phyloP scores from a whole-genome alignment of 2,329 filamentous ascomycete species.

The Diaporthe citrichinensis region DNA sequence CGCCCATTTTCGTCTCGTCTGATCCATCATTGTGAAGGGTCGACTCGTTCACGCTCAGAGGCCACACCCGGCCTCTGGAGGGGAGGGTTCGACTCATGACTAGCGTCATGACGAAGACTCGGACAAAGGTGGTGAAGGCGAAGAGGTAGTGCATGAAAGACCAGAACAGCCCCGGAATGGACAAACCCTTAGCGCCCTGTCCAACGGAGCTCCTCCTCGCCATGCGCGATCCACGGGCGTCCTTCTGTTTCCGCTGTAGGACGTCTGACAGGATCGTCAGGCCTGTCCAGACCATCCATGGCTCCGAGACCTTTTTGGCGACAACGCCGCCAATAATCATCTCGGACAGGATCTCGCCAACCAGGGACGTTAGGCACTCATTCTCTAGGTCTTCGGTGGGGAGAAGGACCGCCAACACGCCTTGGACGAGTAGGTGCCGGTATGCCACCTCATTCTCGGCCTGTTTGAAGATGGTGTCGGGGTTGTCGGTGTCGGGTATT shows the following conservation, averaged over 20 bases:
- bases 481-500: slow-evolving; percentile 72
- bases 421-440: slow-evolving; percentile 89
- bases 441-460: slow-evolving; percentile 84
- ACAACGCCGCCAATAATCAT: slow-evolving; percentile 88
- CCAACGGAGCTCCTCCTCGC: slow-evolving; percentile 40
- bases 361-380: slow-evolving; percentile 83
- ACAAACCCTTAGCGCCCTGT: slow-evolving; percentile 50
- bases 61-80: slow-evolving; percentile 56
- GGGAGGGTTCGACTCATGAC: slow-evolving; percentile 78
- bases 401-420: slow-evolving; percentile 84
- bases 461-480: slow-evolving; percentile 70
- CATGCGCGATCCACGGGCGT: slow-evolving; percentile 31
- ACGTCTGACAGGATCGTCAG: slow-evolving; percentile 78
- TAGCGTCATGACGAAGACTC: slow-evolving; percentile 75
- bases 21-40: slow-evolving; percentile 45
- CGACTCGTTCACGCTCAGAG: slow-evolving; percentile 46
- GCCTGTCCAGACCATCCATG: slow-evolving; percentile 89
- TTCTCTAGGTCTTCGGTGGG: slow-evolving; percentile 95
- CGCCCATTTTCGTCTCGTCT: slow-evolving; percentile 44
- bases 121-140: slow-evolving; percentile 72
- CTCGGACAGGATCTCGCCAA: slow-evolving; percentile 90
- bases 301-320: slow-evolving; percentile 84
- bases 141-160: slow-evolving; percentile 68
- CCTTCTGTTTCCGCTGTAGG: slow-evolving; percentile 47
- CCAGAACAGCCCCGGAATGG: slow-evolving; percentile 67